Evolutionary conservation across 2,329 filamentous ascomycete genomes (phyloP), one percentile per base, ranked within the genome.

Genomic region (Aureobasidium sp.): DNA sequence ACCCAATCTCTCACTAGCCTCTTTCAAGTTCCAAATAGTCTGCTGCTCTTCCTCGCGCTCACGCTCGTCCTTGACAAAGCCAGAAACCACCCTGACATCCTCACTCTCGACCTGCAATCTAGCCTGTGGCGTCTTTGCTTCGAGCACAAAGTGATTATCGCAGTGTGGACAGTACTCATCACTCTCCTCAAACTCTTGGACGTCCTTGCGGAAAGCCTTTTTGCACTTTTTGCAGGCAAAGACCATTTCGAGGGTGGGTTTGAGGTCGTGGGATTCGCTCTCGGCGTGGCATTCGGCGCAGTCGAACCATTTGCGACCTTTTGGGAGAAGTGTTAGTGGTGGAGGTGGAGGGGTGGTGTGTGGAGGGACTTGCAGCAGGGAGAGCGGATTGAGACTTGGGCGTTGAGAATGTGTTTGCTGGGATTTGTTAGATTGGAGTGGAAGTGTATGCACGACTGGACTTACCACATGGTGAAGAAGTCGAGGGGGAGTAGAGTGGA

Each of bases 211-310:
- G 81, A 99, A 99, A 76, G 88, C 92, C 78, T 99, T 99, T 69
- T 89, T 92, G 85, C 94, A 99, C 79, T 99, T 99, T 71, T 99
- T 99, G 84, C 94, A 99, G 58, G 90, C 91, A 71, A 99, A 97
- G 40, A 81, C 84, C 91, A 99, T 96, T 72, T 99, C 94, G 68
- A 87, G 82, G 66, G 80, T 81, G 76, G 95, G 88, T 59, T 82
- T 76, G 17, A 97, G 85, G 40, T 82, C 77, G 74, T 97, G 92
- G 8, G 64, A 62, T 75, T 95, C 88, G 64, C 85, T 80, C 74
- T 99, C 94, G 60, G 79, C 78, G 78, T 99, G 94, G 78, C 94
- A 99, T 74, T 97, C 89, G 66, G 90, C 89, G 77, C 94, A 99
- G 80, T 99, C 94, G 78, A 97, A 99, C 95, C 95, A 99, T 81